Conservation (phyloP, 495 filamentous ascomycete genomes). For the Annulohypoxylon moriforme region DNA sequence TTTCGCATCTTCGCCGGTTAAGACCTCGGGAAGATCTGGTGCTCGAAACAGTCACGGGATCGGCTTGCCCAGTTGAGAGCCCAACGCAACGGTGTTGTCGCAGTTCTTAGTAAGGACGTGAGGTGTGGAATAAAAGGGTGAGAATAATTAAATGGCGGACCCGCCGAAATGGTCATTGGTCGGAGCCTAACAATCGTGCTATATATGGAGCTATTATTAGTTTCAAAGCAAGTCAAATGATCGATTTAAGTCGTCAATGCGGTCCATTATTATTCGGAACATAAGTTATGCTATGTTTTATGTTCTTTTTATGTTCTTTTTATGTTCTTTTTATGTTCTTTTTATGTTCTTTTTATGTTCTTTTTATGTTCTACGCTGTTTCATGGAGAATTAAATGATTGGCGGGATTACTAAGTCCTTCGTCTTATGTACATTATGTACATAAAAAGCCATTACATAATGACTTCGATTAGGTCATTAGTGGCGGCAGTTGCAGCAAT, state of each 20-base stretch:
- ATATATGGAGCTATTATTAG: conserved; percentile 24
- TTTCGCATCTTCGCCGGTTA: conserved; percentile 17
- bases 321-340: no score
- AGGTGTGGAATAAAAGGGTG: not conserved
- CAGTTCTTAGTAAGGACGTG: conserved; percentile 14
- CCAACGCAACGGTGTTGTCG: conserved; percentile 16
- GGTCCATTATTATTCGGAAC: not conserved
- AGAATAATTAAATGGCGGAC: conserved; percentile 16
- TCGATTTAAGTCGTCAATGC: conserved; percentile 12
- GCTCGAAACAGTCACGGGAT: conserved; percentile 35
- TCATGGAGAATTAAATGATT: conserved; percentile 11
- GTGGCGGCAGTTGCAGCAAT: conserved; percentile 26
- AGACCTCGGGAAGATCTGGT: conserved; percentile 27
- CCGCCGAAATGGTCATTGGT: conserved; percentile 21
- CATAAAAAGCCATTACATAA: not conserved
- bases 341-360: no score
- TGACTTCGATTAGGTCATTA: conserved; percentile 11
- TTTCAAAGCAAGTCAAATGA: conserved; percentile 28
- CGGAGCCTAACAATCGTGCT: not conserved
- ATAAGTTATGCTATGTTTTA: not conserved
- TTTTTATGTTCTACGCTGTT: not conserved
- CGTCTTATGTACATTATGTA: not conserved
- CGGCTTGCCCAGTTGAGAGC: conserved; percentile 10
- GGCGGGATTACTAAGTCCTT: conserved; percentile 4
- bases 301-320: no score